A percentile compares a stretch with the other conserved stretches of the same genome.
Evolutionary conservation across 495 filamentous ascomycete species (phyloP).

Genomic region (Neurospora tetraspora): DNA sequence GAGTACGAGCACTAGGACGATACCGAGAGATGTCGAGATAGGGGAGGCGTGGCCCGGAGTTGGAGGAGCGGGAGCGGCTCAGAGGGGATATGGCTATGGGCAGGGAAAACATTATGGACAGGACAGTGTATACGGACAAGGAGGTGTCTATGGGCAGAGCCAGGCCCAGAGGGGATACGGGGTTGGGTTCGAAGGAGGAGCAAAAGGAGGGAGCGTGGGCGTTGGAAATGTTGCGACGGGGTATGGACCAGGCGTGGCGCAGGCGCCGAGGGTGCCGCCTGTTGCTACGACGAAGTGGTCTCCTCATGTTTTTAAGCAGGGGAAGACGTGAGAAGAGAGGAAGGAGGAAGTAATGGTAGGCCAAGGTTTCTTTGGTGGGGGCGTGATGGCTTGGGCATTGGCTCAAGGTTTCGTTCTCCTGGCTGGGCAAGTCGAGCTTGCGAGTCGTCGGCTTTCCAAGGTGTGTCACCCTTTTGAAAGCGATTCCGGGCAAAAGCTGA

Average conservation of each 20-base stretch:
- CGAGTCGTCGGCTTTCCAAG: background rate
- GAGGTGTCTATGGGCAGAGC: background rate
- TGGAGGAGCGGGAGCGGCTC: background rate
- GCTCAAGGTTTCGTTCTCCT: background rate
- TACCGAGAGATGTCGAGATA: background rate
- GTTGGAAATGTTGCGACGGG: background rate
- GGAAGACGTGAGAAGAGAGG: background rate
- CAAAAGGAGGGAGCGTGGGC: background rate
- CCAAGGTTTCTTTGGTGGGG: background rate
- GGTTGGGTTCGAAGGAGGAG: background rate
- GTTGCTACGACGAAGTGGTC: background rate
- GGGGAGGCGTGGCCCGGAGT: background rate
- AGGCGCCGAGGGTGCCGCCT: background rate
- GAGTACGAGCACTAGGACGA: background rate
- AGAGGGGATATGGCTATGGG: background rate
- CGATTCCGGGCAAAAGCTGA: background rate
- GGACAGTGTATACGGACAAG: background rate
- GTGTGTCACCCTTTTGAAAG: background rate
- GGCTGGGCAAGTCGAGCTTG: background rate
- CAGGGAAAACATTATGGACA: background rate
- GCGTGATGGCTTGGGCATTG: no score
- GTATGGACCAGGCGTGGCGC: background rate
- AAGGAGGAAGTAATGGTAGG: background rate
- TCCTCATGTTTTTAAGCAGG: background rate
- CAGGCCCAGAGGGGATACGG: background rate